Evolutionary conservation across 805 yeast genomes (phyloP).

Genomic region (Candida ascalaphidarum): DNA sequence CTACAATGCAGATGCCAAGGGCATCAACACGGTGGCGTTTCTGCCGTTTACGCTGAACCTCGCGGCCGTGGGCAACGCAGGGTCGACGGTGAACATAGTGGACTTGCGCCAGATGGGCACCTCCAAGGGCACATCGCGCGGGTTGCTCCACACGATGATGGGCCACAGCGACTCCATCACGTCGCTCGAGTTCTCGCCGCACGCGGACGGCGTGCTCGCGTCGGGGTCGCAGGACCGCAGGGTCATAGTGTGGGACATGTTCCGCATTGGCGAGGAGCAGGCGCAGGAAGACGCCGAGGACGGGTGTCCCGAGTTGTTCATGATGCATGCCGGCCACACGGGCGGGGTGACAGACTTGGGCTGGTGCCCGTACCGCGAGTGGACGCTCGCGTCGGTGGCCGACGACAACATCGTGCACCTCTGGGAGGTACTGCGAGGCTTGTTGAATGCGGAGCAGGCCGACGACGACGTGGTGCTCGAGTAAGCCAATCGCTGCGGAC

Average conservation of each 20-base stretch:
- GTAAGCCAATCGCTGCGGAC: too few relatives aligned
- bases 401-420: constrained; percentile 55
- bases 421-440: constrained; percentile 40
- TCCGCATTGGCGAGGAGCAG: constrained; percentile 77
- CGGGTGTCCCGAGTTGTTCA: constrained; percentile 79
- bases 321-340: constrained; percentile 93
- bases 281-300: constrained; percentile 83
- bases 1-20: constrained; percentile 20
- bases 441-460: constrained; percentile 12
- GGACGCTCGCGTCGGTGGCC: constrained; percentile 63
- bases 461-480: constrained; percentile 14
- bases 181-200: constrained; percentile 69
- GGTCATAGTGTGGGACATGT: constrained; percentile 73
- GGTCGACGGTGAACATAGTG: constrained; percentile 56
- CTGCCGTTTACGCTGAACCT: constrained; percentile 53
- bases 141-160: constrained; percentile 60
- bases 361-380: constrained; percentile 64
- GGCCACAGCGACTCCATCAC: constrained; percentile 75
- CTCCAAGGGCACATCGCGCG: constrained; percentile 5
- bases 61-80: constrained; percentile 63
- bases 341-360: constrained; percentile 66
- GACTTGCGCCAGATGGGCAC: constrained; percentile 44
- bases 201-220: constrained; percentile 67
- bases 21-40: constrained; percentile 58
- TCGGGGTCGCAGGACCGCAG: constrained; percentile 74